Base-by-base conservation (phyloP, 371 early-diverging fungal species). In the Quaeritorhiza haematococci region DNA sequence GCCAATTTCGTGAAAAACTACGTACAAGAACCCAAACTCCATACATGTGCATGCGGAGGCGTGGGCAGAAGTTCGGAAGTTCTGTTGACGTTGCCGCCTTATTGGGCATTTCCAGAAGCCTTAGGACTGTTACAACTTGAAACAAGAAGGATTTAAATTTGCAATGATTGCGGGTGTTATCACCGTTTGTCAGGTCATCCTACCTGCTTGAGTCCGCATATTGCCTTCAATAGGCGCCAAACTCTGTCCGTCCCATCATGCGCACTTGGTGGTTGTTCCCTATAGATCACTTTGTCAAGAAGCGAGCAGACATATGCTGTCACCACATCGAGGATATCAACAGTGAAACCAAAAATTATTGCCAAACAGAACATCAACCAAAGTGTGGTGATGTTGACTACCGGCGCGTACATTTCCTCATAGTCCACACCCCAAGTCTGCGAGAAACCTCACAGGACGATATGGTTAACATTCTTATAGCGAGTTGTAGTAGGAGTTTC, bases 351-450 rank as follows among this genome's bases (percentile, higher is more conserved):
- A 4, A 48, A 23, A 1, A 44, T 38, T 6, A 59, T 54, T 1
- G 72, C 57, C 4, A 71, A 10, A 4, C 68, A 60, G 17, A 73
- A 13, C 4, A 74, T 33, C 0, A 61, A 10, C 15, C 65, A 45
- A 27, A 71, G 27, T 0, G 72, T 55, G 17, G 30, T 55, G 41
- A 60, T 60, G 10, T 59, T 52, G 3, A 67, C 64, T 4, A 72
- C 72, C n/a, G 76, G 76, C 0, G 68, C 64, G 61, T 61, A 71
- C 1, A 66, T 57, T 42, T 69, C 68, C 13, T 52, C 8, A 41
- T 68, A 72, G 34, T 69, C 71, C 15, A 66, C 33, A 8, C 68
- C 70, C 2, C 58, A 47, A 6, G 38, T 29, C 43, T 74, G 73
- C 34, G 59, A 44, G 55, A 59, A 74, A 23, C 77, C 77, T 21